A percentile compares a stretch with the other conserved stretches of the same genome.
Conservation (phyloP, 2,329 filamentous ascomycete genomes). For the Endoconidiophora polonica region DNA sequence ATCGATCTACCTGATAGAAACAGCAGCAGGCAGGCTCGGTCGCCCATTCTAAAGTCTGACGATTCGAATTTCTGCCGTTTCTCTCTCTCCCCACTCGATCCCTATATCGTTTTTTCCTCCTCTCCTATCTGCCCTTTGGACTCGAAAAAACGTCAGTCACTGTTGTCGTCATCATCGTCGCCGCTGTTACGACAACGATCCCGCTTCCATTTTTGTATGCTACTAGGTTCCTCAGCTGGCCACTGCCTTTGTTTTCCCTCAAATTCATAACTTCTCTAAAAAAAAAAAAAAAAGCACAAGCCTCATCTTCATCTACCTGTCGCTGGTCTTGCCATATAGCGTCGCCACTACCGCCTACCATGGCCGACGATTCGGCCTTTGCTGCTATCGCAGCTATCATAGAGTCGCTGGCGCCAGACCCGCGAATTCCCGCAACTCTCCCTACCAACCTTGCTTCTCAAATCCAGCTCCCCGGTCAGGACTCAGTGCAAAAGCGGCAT, state of each 20-base stretch:
- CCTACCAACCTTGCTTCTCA: conserved; percentile 28
- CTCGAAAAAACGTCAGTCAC: too few species aligned
- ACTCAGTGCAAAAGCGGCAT: conserved; percentile 56
- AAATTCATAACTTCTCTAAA: neutral
- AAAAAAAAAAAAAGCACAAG: neutral
- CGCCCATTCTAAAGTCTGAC: too few species aligned
- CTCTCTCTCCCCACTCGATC: neutral
- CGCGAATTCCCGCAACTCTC: conserved; percentile 23
- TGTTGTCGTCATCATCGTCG: too few species aligned
- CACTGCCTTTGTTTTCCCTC: neutral
- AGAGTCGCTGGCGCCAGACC: conserved; percentile 32
- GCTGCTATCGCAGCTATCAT: conserved; percentile 37
- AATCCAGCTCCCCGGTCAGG: conserved; percentile 60
- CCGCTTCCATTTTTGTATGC: too few species aligned
- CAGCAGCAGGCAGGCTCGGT: too few species aligned
- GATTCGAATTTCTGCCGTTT: neutral
- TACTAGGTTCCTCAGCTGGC: neutral
- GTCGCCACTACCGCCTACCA: conserved; percentile 15
- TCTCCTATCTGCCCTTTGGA: too few species aligned
- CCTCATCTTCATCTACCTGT: neutral
- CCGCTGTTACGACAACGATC: too few species aligned
- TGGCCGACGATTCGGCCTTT: conserved; percentile 39
- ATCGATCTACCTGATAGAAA: too few species aligned
- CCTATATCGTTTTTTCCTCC: neutral
- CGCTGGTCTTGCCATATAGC: neutral